A percentile compares a stretch with the other conserved stretches of the same genome.
These are phyloP conservation scores for Podospora sp. DNA, from an alignment of 495 filamentous ascomycete species.

Conservation along the genomic window DNA sequence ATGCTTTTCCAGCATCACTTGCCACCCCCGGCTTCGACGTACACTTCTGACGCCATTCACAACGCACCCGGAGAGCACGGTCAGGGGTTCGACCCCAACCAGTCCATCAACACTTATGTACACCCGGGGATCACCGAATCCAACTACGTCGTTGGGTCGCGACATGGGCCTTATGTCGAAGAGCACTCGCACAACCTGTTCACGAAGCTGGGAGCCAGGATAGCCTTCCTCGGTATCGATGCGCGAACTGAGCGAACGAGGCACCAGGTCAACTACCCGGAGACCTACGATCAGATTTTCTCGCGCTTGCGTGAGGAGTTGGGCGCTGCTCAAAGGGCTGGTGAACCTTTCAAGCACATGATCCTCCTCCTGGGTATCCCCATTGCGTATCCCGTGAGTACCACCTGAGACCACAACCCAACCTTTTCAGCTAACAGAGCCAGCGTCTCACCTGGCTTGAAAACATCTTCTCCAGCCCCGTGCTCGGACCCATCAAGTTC, in stretches of 20 bases:
- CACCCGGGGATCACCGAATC: conserved; percentile 61
- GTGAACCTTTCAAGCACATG: conserved; percentile 72
- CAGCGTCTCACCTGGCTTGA: conserved; percentile 91
- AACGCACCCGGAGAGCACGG: conserved; percentile 38
- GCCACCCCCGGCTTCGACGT: conserved; percentile 78
- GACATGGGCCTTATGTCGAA: conserved; percentile 78
- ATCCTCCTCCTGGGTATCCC: conserved; percentile 88
- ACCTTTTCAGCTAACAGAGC: no score
- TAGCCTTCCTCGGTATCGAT: conserved; percentile 87
- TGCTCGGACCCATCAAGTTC: conserved; percentile 84
- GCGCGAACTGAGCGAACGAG: conserved; percentile 90
- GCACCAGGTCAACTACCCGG: conserved; percentile 86
- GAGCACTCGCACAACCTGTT: conserved; percentile 81
- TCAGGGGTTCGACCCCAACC: conserved; percentile 62
- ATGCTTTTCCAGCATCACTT: conserved; percentile 94
- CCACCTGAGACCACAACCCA: no score
- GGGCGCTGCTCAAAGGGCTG: conserved; percentile 48
- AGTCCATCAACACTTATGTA: conserved; percentile 70
- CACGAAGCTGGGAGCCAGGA: conserved; percentile 77
- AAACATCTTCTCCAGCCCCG: conserved; percentile 80
- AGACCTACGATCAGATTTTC: conserved; percentile 87
- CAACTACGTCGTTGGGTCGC: conserved; percentile 76
- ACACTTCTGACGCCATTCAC: conserved; percentile 60
- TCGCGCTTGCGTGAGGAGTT: conserved; percentile 67
- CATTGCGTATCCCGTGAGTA: conserved; percentile 79